Conservation (phyloP, 805 yeast species). For the Metschnikowia matae region DNA sequence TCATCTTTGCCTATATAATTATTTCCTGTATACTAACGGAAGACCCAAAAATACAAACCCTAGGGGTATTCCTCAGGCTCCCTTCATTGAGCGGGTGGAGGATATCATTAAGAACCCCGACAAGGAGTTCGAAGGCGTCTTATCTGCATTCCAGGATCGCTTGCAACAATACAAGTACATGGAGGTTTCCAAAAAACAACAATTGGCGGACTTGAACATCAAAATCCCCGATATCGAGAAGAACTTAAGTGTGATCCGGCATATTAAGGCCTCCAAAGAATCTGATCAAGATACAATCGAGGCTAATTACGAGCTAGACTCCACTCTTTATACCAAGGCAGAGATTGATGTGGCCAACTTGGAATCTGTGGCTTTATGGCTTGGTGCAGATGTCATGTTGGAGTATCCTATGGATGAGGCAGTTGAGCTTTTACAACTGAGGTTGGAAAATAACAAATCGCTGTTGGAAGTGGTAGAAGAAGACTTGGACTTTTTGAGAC, state of each 20-base stretch:
- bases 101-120: conserved; percentile 63
- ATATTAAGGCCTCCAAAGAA: conserved; percentile 47
- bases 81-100: conserved; percentile 81
- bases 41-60: conserved; percentile 70
- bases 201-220: conserved; percentile 48
- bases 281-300: conserved; percentile 39
- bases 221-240: conserved; percentile 92
- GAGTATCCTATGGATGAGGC: conserved; percentile 93
- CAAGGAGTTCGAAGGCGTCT: conserved; percentile 60
- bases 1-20: neutral
- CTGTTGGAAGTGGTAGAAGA: conserved; percentile 65
- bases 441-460: conserved; percentile 59
- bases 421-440: conserved; percentile 55
- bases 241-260: conserved; percentile 69
- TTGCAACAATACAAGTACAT: conserved; percentile 86
- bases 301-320: conserved; percentile 88
- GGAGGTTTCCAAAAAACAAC: conserved; percentile 56
- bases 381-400: conserved; percentile 98
- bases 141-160: conserved; percentile 79
- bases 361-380: conserved; percentile 75
- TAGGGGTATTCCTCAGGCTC: conserved; percentile 96
- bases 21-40: conserved; percentile 7
- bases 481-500: conserved; percentile 79
- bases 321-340: conserved; percentile 86
- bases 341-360: conserved; percentile 54